Conservation (phyloP, 352 stramenopile species). For the Phytophthora gonapodyides region DNA sequence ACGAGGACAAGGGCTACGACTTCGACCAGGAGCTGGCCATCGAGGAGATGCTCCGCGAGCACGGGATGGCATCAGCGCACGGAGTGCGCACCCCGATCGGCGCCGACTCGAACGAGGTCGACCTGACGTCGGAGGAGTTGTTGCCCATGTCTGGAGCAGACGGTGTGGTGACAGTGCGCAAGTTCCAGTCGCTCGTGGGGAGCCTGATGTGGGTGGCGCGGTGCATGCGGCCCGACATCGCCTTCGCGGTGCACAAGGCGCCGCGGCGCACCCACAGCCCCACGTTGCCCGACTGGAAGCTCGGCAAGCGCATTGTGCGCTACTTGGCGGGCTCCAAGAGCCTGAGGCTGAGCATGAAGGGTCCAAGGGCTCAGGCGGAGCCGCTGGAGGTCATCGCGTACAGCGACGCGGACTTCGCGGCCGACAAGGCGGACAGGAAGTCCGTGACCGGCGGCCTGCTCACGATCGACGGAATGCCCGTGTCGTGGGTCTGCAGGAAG, state of each 20-base stretch:
- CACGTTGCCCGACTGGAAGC: conserved; percentile 9
- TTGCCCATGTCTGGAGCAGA: conserved; percentile 5
- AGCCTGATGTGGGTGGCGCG: conserved; percentile 38
- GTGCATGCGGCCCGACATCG: conserved; percentile 35
- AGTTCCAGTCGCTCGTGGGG: conserved; percentile 41
- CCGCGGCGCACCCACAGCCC: conserved; percentile 19
- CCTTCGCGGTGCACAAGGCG: conserved; percentile 30
- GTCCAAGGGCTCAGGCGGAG: neutral
- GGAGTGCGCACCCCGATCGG: conserved; percentile 21
- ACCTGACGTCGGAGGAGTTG: neutral
- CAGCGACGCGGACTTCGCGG: conserved; percentile 33
- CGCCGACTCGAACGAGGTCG: conserved; percentile 1
- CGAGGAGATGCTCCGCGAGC: conserved; percentile 23
- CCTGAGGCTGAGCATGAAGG: conserved; percentile 14
- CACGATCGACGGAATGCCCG: conserved; percentile 14
- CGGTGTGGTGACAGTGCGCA: conserved; percentile 16
- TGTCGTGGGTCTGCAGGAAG: conserved; percentile 15
- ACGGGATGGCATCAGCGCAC: conserved; percentile 24
- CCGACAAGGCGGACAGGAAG: conserved; percentile 26
- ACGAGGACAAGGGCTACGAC: conserved; percentile 6
- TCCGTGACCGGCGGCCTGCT: conserved; percentile 25
- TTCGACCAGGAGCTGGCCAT: conserved; percentile 36
- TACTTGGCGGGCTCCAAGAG: conserved; percentile 21
- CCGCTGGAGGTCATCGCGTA: conserved; percentile 10
- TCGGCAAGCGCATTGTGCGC: conserved; percentile 17